A percentile compares a stretch with the other conserved stretches of the same genome.
phyloP scores from a whole-genome alignment of 331 rosid genomes.

The Quercus tomentella region DNA sequence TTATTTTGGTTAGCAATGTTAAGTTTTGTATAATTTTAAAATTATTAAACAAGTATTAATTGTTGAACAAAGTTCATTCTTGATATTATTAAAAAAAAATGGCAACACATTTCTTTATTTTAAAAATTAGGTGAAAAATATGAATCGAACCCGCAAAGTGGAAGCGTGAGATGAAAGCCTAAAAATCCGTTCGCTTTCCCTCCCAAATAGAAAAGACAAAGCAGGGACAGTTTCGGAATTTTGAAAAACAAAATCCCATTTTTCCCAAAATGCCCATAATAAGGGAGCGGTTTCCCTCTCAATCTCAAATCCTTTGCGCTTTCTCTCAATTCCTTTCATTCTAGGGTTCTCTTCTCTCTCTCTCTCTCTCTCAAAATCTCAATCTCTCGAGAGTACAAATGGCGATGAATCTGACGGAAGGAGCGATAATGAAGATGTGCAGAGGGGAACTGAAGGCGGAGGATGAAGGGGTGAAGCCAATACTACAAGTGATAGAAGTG shows the following conservation, averaged over 20 bases:
- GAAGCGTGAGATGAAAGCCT: too few relatives aligned
- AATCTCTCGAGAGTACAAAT: neutral
- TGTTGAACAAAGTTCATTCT: too few relatives aligned
- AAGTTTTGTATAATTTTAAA: too few relatives aligned
- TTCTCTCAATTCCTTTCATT: neutral
- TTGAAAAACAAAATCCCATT: fast-evolving
- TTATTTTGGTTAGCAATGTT: too few relatives aligned
- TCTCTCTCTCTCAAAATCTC: too few relatives aligned
- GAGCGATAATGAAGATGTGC: constrained; percentile 52
- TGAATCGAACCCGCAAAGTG: too few relatives aligned
- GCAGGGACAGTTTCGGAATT: constrained; percentile 22
- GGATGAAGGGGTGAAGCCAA: constrained; percentile 32
- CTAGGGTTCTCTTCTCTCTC: neutral
- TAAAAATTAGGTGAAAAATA: too few relatives aligned
- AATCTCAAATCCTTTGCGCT: too few relatives aligned
- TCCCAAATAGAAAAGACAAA: neutral
- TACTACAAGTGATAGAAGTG: constrained; percentile 65
- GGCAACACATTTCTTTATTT: too few relatives aligned
- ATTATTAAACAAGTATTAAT: too few relatives aligned
- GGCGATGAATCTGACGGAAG: constrained; percentile 53
- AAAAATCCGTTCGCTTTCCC: neutral
- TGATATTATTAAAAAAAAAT: too few relatives aligned
- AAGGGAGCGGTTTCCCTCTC: neutral
- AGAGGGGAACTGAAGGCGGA: constrained; percentile 24
- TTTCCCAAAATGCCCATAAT: neutral